Evolutionary conservation across 2,329 filamentous ascomycete genomes (phyloP).

Genomic region (Periconia sp.): DNA sequence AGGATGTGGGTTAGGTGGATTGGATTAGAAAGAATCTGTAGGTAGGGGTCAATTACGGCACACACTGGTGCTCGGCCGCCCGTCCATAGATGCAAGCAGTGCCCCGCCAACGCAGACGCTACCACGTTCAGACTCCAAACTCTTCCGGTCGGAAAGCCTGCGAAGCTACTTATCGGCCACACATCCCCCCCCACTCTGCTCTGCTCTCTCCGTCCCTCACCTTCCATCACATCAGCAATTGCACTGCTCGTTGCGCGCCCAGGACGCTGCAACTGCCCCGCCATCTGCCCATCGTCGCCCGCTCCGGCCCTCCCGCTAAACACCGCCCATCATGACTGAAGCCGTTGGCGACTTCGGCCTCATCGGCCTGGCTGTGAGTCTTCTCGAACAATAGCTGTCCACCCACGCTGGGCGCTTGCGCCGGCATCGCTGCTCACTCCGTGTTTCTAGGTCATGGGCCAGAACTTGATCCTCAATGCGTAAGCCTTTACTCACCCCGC

Average conservation of each 20-base stretch:
- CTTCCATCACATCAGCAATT: conserved; percentile 28
- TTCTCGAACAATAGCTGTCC: not conserved
- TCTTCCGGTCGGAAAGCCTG: conserved; percentile 39
- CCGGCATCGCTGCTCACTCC: conserved; percentile 24
- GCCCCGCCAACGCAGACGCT: conserved; percentile 35
- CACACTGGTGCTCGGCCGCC: conserved; percentile 11
- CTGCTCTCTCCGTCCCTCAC: conserved; percentile 23
- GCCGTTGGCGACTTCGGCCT: conserved; percentile 59
- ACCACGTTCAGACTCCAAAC: conserved; percentile 36
- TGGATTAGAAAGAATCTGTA: conserved; percentile 31
- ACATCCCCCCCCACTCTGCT: conserved; percentile 28
- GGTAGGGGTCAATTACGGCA: conserved; percentile 29
- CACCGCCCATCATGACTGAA: conserved; percentile 44
- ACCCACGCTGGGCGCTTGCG: not conserved
- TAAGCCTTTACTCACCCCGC: conserved; percentile 34
- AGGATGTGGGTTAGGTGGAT: too few relatives aligned
- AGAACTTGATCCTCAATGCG: conserved; percentile 63
- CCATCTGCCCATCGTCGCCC: conserved; percentile 20
- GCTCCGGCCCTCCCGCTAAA: conserved; percentile 14
- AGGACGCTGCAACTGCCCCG: conserved; percentile 39
- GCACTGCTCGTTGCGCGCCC: conserved; percentile 31
- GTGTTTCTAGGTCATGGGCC: conserved; percentile 53
- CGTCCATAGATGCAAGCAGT: conserved; percentile 19
- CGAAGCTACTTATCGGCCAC: conserved; percentile 36
- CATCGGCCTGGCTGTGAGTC: conserved; percentile 57